These are phyloP conservation scores for Aegle marmelos DNA, from an alignment of 345 rosid species.

Conservation along the genomic window DNA sequence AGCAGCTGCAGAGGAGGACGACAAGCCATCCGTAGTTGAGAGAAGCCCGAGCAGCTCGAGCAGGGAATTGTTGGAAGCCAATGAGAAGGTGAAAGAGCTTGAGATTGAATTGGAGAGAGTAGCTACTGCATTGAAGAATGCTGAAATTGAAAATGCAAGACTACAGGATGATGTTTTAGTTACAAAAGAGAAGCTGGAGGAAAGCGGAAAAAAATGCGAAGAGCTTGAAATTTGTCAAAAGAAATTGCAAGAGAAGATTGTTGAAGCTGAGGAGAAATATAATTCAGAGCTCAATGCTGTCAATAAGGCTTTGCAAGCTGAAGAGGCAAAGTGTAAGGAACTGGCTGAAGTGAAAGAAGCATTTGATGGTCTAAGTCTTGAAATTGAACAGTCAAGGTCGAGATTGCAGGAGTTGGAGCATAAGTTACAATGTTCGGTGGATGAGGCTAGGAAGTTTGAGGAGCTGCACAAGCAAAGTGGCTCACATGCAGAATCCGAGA, in stretches of 20 bases:
- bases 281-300: conserved; percentile 49
- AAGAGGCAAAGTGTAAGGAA: conserved; percentile 73
- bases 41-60: conserved; percentile 52
- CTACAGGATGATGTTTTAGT: conserved; percentile 56
- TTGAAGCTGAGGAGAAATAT: conserved; percentile 65
- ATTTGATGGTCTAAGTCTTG: conserved; percentile 57
- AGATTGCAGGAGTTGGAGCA: conserved; percentile 61
- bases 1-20: conserved; percentile 25
- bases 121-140: conserved; percentile 56
- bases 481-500: conserved; percentile 73
- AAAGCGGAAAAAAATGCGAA: conserved; percentile 49
- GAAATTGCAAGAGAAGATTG: conserved; percentile 63
- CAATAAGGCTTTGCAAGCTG: conserved; percentile 65
- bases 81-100: conserved; percentile 74
- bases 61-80: conserved; percentile 77
- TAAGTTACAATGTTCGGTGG: conserved; percentile 52
- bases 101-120: conserved; percentile 78
- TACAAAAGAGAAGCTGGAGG: conserved; percentile 56
- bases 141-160: conserved; percentile 60
- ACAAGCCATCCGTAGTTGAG: conserved; percentile 31
- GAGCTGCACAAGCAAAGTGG: conserved; percentile 78
- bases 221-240: conserved; percentile 63
- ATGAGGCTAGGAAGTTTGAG: conserved; percentile 71
- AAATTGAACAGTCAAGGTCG: conserved; percentile 64
- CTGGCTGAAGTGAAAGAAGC: conserved; percentile 71